A percentile compares a stretch with the other conserved stretches of the same genome.
Evolutionary conservation across 2,329 filamentous ascomycete species (phyloP).

Genomic region (Coniosporium tulheliwenetii): DNA sequence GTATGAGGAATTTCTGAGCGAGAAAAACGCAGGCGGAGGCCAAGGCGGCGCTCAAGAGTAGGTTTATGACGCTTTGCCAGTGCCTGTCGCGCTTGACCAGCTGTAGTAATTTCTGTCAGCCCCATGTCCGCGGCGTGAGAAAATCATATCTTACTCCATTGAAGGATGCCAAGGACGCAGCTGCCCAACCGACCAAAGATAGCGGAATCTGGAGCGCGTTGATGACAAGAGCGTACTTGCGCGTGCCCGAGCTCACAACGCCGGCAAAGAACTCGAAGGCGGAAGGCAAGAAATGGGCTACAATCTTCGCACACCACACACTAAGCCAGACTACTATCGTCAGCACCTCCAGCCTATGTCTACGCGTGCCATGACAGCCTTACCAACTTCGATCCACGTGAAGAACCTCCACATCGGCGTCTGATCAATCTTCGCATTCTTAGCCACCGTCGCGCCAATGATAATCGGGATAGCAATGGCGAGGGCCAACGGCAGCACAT

Average conservation of each 20-base stretch:
- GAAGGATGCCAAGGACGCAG: constrained; percentile 48
- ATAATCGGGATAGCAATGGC: constrained; percentile 47
- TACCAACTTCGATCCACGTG: constrained; percentile 46
- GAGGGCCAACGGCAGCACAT: constrained; percentile 47
- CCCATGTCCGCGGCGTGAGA: constrained; percentile 23
- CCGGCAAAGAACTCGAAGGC: constrained; percentile 55
- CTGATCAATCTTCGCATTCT: constrained; percentile 14
- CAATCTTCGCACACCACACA: constrained; percentile 51
- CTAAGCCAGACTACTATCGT: constrained; percentile 38
- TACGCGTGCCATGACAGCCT: not conserved
- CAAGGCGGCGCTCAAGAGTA: constrained; percentile 44
- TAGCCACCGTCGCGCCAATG: constrained; percentile 21
- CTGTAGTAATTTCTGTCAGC: constrained; percentile 1
- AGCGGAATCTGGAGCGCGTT: constrained; percentile 49
- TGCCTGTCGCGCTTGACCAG: constrained; percentile 6
- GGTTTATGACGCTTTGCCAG: constrained; percentile 35
- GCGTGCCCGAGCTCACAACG: constrained; percentile 52
- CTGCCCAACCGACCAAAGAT: constrained; percentile 53
- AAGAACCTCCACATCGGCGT: constrained; percentile 42
- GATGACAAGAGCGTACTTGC: constrained; percentile 54
- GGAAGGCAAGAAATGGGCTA: constrained; percentile 43
- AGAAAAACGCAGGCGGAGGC: constrained; percentile 49
- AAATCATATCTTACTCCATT: constrained; percentile 11
- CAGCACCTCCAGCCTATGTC: not conserved
- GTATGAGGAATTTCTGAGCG: constrained; percentile 52